Evolutionary conservation across 129 eudicot species (phyloP), one percentile per base, ranked within the genome.

Genomic region (Kitagawia praeruptora): DNA sequence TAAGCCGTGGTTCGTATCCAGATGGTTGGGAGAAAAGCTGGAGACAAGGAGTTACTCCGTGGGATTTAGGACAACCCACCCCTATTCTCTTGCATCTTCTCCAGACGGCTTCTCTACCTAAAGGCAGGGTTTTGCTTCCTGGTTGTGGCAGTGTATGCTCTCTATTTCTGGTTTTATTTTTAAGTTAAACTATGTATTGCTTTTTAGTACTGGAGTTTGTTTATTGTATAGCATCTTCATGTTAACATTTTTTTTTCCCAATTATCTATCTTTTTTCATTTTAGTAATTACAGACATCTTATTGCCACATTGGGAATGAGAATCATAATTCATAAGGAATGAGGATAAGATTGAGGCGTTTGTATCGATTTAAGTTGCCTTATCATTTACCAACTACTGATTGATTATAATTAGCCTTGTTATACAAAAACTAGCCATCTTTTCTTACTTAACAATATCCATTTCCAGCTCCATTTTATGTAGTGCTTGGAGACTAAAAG

Each of bases 21-120:
- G 92, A 78, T 67, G 88, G 87, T n/a, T 89, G 92, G 92, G 90
- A 89, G 18, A 86, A 80, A 56, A 84, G 92, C 69, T 89, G 89
- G 88, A 85, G 76, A 18, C 81, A 86, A 84, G 88, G 90, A 39
- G 70, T 82, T 31, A 80, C 88, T 44, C 92, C 92, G 16, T 89
- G 92, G 92, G 92, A 89, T 84, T 89, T 89, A 80, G 90, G 92
- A 37, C 80, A 80, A 34, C 88, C 92, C 31, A 84, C 92, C 49
- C 92, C 92, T 16, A 42, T 89, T 80, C 77, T 89, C 27, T 61
- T 82, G 45, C 83, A 86, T 78, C 90, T 89, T 82, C 85, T 72
- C 80, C 54, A 64, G 12, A 84, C 73, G 0, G 85, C 71, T 74
- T 63, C 83, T 31, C 86, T 89, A 42, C 90, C 92, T 27, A 86